phyloP scores from a whole-genome alignment of 495 filamentous ascomycete species.

The Parachaetomium inaequale region DNA sequence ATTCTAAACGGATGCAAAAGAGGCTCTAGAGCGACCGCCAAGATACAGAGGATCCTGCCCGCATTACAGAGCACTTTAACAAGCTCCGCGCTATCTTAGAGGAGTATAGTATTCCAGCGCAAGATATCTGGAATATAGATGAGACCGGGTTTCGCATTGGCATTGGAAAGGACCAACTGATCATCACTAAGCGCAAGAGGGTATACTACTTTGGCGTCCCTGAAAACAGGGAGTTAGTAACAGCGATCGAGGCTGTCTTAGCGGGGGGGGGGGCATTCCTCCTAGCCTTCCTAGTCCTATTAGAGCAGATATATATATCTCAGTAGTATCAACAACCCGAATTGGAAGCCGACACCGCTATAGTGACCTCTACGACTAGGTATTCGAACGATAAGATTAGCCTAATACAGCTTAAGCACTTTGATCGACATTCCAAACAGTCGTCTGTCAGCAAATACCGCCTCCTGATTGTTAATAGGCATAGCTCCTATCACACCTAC shows the following conservation, averaged over 20 bases:
- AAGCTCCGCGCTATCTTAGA: not conserved
- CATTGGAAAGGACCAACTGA: not conserved
- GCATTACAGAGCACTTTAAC: not conserved
- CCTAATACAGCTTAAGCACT: not conserved
- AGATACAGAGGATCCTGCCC: not conserved
- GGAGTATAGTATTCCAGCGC: not conserved
- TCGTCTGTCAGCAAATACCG: not conserved
- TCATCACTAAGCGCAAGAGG: not conserved
- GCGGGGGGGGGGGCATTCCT: not conserved
- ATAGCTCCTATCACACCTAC: not conserved
- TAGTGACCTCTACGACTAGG: not conserved
- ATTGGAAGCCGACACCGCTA: not conserved
- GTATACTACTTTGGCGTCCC: not conserved
- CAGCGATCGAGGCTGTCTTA: not conserved
- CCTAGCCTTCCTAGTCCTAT: not conserved
- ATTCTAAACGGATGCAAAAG: not conserved
- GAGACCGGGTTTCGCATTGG: conserved; percentile 4
- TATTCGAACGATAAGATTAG: too few species aligned
- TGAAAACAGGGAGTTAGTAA: not conserved
- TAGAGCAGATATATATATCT: not conserved
- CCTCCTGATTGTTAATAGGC: not conserved
- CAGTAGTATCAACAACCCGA: not conserved
- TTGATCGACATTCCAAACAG: not conserved
- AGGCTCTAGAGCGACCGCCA: not conserved
- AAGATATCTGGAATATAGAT: not conserved